Evolutionary conservation across 2,329 filamentous ascomycete species (phyloP).

Genomic region (Chaetomium globosum): DNA sequence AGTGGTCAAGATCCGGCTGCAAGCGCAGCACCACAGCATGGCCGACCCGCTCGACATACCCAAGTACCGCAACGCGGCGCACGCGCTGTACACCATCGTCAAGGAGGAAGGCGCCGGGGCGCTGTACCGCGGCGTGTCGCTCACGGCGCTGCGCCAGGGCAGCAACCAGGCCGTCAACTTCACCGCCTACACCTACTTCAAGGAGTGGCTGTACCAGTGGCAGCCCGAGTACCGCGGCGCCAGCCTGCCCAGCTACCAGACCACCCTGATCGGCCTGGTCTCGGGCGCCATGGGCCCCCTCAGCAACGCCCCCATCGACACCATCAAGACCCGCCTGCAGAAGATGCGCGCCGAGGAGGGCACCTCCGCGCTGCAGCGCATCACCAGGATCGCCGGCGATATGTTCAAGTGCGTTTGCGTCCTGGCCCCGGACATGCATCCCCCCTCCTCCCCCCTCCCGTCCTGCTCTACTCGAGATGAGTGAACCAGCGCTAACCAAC

Average conservation of each 20-base stretch:
- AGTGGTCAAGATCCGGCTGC: conserved; percentile 96
- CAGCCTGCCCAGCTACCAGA: conserved; percentile 84
- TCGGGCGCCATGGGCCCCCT: conserved; percentile 93
- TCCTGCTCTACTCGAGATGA: no score
- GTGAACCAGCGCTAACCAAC: conserved; percentile 12
- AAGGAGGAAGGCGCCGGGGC: conserved; percentile 87
- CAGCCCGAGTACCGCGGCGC: conserved; percentile 68
- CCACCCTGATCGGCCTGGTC: conserved; percentile 85
- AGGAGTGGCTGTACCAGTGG: conserved; percentile 70
- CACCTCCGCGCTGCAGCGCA: conserved; percentile 77
- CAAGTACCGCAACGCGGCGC: conserved; percentile 94
- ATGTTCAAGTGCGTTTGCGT: conserved; percentile 75
- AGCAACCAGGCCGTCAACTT: conserved; percentile 99
- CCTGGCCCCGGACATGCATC: not conserved
- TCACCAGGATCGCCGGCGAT: conserved; percentile 74
- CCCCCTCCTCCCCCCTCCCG: no score
- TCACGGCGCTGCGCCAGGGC: conserved; percentile 92
- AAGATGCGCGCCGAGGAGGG: conserved; percentile 82
- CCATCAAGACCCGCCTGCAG: conserved; percentile 96
- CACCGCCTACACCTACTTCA: conserved; percentile 94
- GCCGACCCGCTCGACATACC: conserved; percentile 93
- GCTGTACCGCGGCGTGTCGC: conserved; percentile 87
- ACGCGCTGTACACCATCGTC: conserved; percentile 81
- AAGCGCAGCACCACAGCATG: conserved; percentile 97
- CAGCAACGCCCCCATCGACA: conserved; percentile 96